Base-by-base conservation (phyloP, 495 filamentous ascomycete species). In the Talaromyces borbonicus region DNA sequence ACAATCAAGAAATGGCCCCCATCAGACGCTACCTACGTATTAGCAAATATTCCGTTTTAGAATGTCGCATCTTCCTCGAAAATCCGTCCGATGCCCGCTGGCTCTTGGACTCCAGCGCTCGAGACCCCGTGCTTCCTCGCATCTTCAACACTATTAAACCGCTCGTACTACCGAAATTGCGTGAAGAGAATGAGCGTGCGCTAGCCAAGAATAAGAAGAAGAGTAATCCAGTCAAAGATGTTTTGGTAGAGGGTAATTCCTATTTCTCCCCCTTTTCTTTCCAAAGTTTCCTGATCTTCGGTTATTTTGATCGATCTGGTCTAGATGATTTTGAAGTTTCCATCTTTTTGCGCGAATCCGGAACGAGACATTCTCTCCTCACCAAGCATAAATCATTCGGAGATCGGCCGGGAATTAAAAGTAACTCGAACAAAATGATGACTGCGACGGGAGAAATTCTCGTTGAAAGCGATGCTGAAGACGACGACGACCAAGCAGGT, bases 21-120 rank as follows among this genome's bases (percentile, higher is more conserved):
- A 83, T 89, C 35, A 81, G 86, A 27, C 77, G 85, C 51, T 92
- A 92, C 53, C 77, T 92, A 44, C 74, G 86, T 37, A 90, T 92
- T 48, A 85, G 81, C 48, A 84, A 88, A 57, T 84, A 85, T 62
- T 93, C 92, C 14, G 88, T 95, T 46, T 75, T 98, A 37, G 92
- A 98, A 73, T 85, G 83, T 40, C 87, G 90, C 31, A 90, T 98
- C 54, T 98, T 95, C 64, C 79, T 95, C 35, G 92, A 96, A 47
- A 87, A 85, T 47, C 92, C 92, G 2, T 77, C 84, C 6, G 81
- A 93, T 35, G 74, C 81, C 31, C 71, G 80, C 49, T 98, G 92
- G 92, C 80, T 98, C 7, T 74, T 95, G 36, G 51, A 60, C 38
- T 14, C 29, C n/a, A 78, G 78, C 50, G 62, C 81, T 14, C 75